Evolutionary conservation across 2,329 filamentous ascomycete genomes (phyloP).

Genomic region (Fusarium buxicola): DNA sequence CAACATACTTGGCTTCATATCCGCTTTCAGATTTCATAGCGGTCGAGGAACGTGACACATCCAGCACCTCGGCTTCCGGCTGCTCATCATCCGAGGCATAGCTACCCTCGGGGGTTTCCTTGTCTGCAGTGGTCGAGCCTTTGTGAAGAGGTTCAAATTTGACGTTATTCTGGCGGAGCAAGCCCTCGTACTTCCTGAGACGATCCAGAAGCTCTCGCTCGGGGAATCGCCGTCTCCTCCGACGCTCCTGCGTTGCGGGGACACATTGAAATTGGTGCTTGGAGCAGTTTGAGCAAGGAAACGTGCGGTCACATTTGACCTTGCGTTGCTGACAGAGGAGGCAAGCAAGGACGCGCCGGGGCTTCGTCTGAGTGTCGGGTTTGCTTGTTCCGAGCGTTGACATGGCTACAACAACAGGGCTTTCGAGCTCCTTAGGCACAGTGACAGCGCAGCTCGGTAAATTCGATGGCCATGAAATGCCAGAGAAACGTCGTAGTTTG

Average conservation of each 20-base stretch:
- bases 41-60: constrained; percentile 4
- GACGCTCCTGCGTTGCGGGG: constrained; percentile 51
- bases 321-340: constrained; percentile 73
- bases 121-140: not conserved
- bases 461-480: no score
- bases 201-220: constrained; percentile 70
- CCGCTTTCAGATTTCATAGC: constrained; percentile 11
- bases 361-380: constrained; percentile 15
- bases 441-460: not conserved
- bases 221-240: constrained; percentile 58
- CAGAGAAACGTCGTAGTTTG: not conserved
- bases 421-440: not conserved
- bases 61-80: not conserved
- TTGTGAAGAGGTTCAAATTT: constrained; percentile 61
- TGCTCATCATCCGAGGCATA: constrained; percentile 26
- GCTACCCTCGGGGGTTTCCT: not conserved
- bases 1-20: constrained; percentile 30
- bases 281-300: constrained; percentile 67
- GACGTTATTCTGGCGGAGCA: constrained; percentile 67
- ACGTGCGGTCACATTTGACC: constrained; percentile 69
- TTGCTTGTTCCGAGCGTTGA: not conserved
- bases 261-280: constrained; percentile 58
- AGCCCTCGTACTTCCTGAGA: constrained; percentile 65
- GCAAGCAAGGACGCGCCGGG: constrained; percentile 59
- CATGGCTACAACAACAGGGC: not conserved